Evolutionary conservation across 1,284 basidiomycete species (phyloP), one percentile per base, ranked within the genome.

Genomic region (Coriolopsis trogii): DNA sequence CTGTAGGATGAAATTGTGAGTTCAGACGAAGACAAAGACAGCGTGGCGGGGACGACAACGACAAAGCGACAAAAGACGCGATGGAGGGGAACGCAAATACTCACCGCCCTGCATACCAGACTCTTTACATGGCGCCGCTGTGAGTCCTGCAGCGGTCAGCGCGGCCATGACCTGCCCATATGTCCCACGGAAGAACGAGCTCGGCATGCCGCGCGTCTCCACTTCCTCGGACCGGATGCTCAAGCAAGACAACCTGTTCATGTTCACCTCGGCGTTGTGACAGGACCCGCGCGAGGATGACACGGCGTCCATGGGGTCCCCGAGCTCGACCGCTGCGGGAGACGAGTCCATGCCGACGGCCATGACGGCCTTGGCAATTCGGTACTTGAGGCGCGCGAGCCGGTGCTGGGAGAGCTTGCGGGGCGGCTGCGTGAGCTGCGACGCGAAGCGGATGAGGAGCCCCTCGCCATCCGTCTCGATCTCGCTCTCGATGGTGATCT

Each of bases 141-240:
- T 68, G 51, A 79, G 66, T 41, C 78, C 76, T 1, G 74, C 77
- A 12, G 59, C 65, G 41, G 70, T 63, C 33, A 79, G 66, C 12
- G 78, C 77, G 28, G 67, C 56, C 64, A 73, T 72, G 51, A 80
- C 64, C 65, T 79, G 78, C 9, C 78, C 76, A 58, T 77, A 80
- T 26, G 78, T 79, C 30, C 77, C 77, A 29, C 71, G 70, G 61
- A 75, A 80, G 46, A 80, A 61, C 58, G 60, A 58, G 48, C 59
- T 61, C 41, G 59, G 57, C 46, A 38, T 24, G 26, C 53, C 58
- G 45, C 38, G 31, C 30, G 56, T 47, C 47, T 47, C 57, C 25
- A 56, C 56, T 26, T 55, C 53, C 47, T 57, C 56, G 46, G 55
- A 56, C 39, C 51, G 55, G 44, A 60, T 59, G 58, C 63, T 61